Conservation (phyloP, 73 alveolate genomes). For the Tetrahymena elliotti region DNA sequence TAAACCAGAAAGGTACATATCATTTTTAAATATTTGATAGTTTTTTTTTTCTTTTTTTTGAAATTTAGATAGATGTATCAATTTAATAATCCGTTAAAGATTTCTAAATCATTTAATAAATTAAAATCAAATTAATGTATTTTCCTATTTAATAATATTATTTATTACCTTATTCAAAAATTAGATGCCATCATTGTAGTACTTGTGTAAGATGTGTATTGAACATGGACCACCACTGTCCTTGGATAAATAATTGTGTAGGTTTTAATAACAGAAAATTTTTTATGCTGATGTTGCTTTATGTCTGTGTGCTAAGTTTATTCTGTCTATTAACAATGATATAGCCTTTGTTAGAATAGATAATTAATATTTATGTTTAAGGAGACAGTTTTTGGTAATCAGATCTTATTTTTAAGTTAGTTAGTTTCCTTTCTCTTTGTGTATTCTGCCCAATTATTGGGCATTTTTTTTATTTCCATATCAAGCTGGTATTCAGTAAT, state of each 20-base stretch:
- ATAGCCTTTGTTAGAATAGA: background rate
- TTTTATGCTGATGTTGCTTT: conserved; percentile 78
- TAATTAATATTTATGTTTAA: background rate
- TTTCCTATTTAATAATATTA: background rate
- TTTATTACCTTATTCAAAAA: background rate
- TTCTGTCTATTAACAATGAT: conserved; percentile 21
- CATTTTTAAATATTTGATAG: background rate
- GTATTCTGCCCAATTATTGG: conserved; percentile 46
- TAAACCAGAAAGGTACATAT: conserved; percentile 81
- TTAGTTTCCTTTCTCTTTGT: conserved; percentile 2
- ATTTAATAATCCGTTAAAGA: background rate
- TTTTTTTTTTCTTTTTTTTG: too few species aligned
- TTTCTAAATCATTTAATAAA: background rate
- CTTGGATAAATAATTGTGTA: conserved; percentile 93
- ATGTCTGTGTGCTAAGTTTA: conserved; percentile 49
- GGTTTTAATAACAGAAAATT: conserved; percentile 90
- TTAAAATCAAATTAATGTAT: too few species aligned
- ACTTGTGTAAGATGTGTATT: conserved; percentile 93
- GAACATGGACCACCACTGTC: conserved; percentile 97
- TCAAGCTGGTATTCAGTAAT: conserved; percentile 39
- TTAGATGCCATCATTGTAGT: conserved; percentile 88
- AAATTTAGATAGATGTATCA: too few species aligned
- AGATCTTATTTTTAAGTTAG: background rate
- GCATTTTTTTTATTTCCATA: conserved; percentile 55
- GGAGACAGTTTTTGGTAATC: background rate